Evolutionary conservation across 1,284 basidiomycete genomes (phyloP).

Genomic region (Leccinum ponderosum): DNA sequence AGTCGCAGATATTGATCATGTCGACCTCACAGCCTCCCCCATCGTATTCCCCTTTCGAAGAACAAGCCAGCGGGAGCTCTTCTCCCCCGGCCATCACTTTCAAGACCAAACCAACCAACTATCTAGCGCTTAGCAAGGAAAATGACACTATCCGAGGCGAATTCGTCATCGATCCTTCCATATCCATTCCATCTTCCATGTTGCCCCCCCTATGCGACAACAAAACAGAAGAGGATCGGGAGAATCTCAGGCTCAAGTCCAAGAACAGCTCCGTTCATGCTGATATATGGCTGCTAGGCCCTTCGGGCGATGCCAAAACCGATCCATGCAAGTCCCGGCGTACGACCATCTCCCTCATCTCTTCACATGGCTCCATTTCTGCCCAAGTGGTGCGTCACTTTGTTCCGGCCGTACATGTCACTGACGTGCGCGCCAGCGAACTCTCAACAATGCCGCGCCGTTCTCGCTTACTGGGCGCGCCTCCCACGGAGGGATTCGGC

Average conservation of each 20-base stretch:
- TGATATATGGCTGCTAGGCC: constrained; percentile 30
- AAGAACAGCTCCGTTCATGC: constrained; percentile 32
- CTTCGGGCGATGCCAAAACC: neutral
- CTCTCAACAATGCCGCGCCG: constrained; percentile 10
- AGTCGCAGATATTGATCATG: neutral
- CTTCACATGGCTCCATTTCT: constrained; percentile 14
- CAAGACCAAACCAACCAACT: constrained; percentile 39
- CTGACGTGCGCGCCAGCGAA: constrained; percentile 6
- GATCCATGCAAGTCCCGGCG: neutral
- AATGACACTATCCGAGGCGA: constrained; percentile 34
- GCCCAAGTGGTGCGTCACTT: constrained; percentile 15
- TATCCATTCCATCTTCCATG: constrained; percentile 36
- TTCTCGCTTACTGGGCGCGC: constrained; percentile 14
- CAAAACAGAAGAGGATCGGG: constrained; percentile 35
- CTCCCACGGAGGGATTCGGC: constrained; percentile 13
- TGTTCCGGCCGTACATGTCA: neutral
- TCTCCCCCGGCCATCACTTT: constrained; percentile 3
- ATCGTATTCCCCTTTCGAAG: constrained; percentile 17
- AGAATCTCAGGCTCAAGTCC: constrained; percentile 36
- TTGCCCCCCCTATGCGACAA: constrained; percentile 31
- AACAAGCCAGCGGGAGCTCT: neutral
- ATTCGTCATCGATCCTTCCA: constrained; percentile 39
- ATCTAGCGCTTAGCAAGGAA: constrained; percentile 31
- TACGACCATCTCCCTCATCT: constrained; percentile 17
- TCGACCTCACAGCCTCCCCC: constrained; percentile 23